Evolutionary conservation across 78 protist species (phyloP), one percentile per base, ranked within the genome.

Genomic region (slime mould (Dictyostelium discoideum)): DNA sequence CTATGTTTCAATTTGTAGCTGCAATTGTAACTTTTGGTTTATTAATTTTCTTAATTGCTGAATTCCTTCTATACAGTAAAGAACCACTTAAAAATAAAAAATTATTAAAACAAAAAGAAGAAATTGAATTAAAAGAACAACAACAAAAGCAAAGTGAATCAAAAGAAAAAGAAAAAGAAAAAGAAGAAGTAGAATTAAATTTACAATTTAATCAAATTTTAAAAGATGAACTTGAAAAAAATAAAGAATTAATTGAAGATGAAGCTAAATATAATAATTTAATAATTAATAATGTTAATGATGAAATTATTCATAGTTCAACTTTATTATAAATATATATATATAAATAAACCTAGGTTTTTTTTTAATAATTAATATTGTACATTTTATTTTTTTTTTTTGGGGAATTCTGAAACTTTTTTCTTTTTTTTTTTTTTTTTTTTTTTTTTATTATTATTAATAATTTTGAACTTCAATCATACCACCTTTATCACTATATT

Each of bases 401-500:
- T n/a, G n/a, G n/a, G n/a, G n/a, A n/a, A n/a, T n/a, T 32, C 37
- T 32, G 1, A 32, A 32, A 32, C 37, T 32, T 32, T 32, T 32
- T 1, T 32, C 1, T 32, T 32, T 32, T 32, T 32, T 32, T 32
- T 32, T 32, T 32, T 32, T 32, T 32, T 32, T 32, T 32, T 32
- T 32, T 32, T 32, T 32, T 32, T 32, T 32, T 32, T 42, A 2
- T 42, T 42, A 2, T 42, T 42, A 2, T 5, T 42, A 42, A 42
- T 42, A 42, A 42, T 60, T 60, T 60, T 74, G 48, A 79, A 90
- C 84, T 14, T 29, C 84, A 44, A 90, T 24, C 32, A 83, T 13
- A 48, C 95, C 95, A 32, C 84, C 88, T n/a, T 50, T 22, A 11
- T 90, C 95, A 37, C 26, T 37, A 83, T 81, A 83, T 26, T 24